These are phyloP conservation scores for Cercospora nicotianae DNA, from an alignment of 2,329 filamentous ascomycete species.

Conservation along the genomic window DNA sequence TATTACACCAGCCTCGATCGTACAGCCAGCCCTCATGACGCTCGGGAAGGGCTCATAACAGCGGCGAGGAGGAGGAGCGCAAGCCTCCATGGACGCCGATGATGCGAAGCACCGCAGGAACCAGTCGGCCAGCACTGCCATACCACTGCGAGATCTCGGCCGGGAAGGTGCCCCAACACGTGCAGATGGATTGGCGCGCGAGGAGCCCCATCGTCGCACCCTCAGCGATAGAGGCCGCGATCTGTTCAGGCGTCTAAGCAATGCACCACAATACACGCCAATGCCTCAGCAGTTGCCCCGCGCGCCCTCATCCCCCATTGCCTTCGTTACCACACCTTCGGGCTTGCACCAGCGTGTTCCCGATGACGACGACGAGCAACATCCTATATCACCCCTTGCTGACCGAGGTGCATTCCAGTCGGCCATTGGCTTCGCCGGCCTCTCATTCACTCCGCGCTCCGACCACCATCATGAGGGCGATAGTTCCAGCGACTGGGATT, in stretches of 20 bases:
- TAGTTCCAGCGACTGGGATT: constrained; percentile 20
- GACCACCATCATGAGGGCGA: constrained; percentile 4
- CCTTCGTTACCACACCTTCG: constrained; percentile 42
- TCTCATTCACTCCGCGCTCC: constrained; percentile 41
- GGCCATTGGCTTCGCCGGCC: constrained; percentile 50
- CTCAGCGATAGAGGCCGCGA: constrained; percentile 52
- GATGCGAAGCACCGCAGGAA: constrained; percentile 43
- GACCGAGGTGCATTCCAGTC: constrained; percentile 51
- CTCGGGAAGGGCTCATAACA: not conserved
- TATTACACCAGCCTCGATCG: not conserved
- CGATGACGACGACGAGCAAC: constrained; percentile 37
- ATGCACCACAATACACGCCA: constrained; percentile 49
- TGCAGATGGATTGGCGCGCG: constrained; percentile 33
- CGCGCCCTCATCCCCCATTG: constrained; percentile 29
- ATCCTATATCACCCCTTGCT: constrained; percentile 45
- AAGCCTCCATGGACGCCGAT: constrained; percentile 9
- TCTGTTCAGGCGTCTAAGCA: constrained; percentile 37
- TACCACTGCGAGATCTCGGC: constrained; percentile 64
- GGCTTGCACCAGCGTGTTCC: constrained; percentile 36
- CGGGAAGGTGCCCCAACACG: constrained; percentile 15
- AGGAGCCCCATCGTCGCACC: constrained; percentile 44
- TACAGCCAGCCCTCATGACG: not conserved
- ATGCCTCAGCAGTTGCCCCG: constrained; percentile 54
- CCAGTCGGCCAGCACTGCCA: constrained; percentile 56
- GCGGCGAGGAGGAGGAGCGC: not conserved